These are phyloP conservation scores for Wolfiporia cocos DNA, from an alignment of 1,284 basidiomycete genomes.

Conservation along the genomic window DNA sequence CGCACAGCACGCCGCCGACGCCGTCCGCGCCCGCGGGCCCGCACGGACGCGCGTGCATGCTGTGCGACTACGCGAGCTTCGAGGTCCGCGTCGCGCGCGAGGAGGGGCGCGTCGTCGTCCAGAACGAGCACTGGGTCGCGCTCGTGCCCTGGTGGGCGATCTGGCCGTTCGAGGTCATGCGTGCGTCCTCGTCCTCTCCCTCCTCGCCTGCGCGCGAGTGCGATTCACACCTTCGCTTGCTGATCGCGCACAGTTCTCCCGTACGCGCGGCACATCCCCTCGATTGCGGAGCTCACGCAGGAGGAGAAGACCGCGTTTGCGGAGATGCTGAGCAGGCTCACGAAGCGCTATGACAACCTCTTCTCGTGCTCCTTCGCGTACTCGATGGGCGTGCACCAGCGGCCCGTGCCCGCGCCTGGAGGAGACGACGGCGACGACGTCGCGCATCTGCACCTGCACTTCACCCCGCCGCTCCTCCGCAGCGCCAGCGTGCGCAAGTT, in stretches of 20 bases:
- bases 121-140: conserved; percentile 80
- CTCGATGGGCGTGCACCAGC: conserved; percentile 94
- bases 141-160: conserved; percentile 95
- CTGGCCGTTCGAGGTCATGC: conserved; percentile 90
- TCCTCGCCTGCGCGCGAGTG: neutral
- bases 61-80: conserved; percentile 80
- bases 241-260: conserved; percentile 77
- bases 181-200: conserved; percentile 33
- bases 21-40: conserved; percentile 52
- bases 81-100: conserved; percentile 48
- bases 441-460: conserved; percentile 87
- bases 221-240: neutral
- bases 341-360: conserved; percentile 81
- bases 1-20: conserved; percentile 28
- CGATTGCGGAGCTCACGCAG: conserved; percentile 53
- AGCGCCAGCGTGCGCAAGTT: conserved; percentile 87
- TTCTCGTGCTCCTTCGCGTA: conserved; percentile 89
- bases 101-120: conserved; percentile 63
- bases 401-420: conserved; percentile 45
- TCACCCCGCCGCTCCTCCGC: conserved; percentile 82
- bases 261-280: conserved; percentile 71
- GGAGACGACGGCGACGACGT: conserved; percentile 39
- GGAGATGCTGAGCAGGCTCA: conserved; percentile 56
- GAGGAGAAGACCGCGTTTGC: conserved; percentile 66
- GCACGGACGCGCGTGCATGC: conserved; percentile 61